Conservation (phyloP, 352 stramenopile genomes). For the Globisporangium polare region DNA sequence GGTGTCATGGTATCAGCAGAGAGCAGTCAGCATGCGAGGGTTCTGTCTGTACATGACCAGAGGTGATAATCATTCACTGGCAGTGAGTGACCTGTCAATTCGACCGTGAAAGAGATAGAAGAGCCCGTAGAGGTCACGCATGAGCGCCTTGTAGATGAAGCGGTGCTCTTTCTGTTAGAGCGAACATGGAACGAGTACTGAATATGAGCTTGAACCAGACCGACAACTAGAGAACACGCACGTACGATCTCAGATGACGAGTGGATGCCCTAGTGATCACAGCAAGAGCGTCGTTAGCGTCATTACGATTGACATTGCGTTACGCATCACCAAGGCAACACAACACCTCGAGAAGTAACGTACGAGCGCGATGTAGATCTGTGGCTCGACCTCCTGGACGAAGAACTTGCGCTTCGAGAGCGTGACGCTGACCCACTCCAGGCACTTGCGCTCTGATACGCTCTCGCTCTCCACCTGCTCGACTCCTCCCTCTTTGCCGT, state of each 20-base stretch:
- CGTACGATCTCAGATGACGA: slow-evolving; percentile 30
- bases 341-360: background rate
- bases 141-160: slow-evolving; percentile 28
- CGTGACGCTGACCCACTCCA: slow-evolving; percentile 42
- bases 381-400: slow-evolving; percentile 48
- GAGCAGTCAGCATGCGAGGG: background rate
- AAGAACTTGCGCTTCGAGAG: slow-evolving; percentile 38
- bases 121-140: slow-evolving; percentile 43
- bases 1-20: background rate
- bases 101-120: slow-evolving; percentile 53
- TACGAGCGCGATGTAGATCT: slow-evolving; percentile 63
- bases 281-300: no score
- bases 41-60: no score
- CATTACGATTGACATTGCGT: no score
- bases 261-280: slow-evolving; percentile 21
- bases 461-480: background rate
- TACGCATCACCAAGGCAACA: no score
- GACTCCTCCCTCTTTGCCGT: background rate
- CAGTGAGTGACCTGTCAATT: slow-evolving; percentile 31
- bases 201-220: background rate
- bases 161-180: slow-evolving; percentile 30
- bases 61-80: no score
- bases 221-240: background rate
- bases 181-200: background rate
- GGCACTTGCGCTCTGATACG: background rate